A percentile compares a stretch with the other conserved stretches of the same genome.
Evolutionary conservation across 75 land plant species (phyloP).

Genomic region (Pinus tabuliformis): DNA sequence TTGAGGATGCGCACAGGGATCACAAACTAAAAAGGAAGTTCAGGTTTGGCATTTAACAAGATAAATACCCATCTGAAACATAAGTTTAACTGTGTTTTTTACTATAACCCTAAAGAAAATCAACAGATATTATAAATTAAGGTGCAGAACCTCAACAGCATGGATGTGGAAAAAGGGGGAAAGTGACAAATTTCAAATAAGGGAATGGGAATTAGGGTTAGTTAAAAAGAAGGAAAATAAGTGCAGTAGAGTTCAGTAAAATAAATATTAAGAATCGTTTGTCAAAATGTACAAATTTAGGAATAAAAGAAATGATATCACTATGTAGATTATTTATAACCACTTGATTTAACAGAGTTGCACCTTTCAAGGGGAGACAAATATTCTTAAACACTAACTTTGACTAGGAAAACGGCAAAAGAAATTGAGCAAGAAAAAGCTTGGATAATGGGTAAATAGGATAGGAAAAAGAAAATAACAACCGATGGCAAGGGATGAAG

Average conservation of each 20-base stretch:
- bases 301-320: neutral
- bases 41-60: too few species aligned
- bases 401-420: too few species aligned
- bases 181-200: neutral
- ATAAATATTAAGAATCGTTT: neutral
- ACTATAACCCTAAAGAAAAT: neutral
- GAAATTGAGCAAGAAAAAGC: too few species aligned
- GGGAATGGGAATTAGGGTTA: neutral
- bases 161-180: neutral
- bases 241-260: neutral
- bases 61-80: neutral
- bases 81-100: neutral
- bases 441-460: too few species aligned
- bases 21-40: too few species aligned
- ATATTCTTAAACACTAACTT: too few species aligned
- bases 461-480: neutral
- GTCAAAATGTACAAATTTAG: neutral
- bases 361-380: too few species aligned
- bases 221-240: neutral
- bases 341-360: too few species aligned
- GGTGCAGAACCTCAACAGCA: neutral
- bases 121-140: neutral
- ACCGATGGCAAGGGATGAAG: neutral
- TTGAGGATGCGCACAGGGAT: too few species aligned
- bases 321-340: neutral